phyloP scores from a whole-genome alignment of 2,329 filamentous ascomycete species.

The Epichloe festucae region DNA sequence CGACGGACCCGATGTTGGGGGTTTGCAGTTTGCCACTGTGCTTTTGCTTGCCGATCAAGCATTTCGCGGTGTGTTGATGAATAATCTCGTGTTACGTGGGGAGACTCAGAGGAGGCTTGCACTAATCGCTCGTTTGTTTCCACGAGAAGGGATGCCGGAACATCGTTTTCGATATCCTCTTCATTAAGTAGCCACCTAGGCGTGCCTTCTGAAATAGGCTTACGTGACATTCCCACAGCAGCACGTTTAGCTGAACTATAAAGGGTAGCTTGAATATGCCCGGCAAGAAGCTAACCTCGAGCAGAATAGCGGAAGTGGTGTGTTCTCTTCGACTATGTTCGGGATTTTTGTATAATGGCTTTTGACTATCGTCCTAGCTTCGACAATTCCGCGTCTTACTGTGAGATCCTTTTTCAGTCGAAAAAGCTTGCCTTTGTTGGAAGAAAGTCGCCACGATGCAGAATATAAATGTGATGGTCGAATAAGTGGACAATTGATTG shows the following conservation, averaged over 20 bases:
- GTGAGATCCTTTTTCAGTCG: not conserved
- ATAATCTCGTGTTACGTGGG: not conserved
- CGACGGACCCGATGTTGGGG: constrained; percentile 37
- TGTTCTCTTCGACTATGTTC: constrained; percentile 30
- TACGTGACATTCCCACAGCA: constrained; percentile 3
- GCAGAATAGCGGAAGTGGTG: constrained; percentile 39
- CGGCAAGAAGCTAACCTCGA: constrained; percentile 29
- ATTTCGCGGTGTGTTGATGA: not conserved
- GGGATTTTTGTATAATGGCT: not conserved
- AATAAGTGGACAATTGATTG: not conserved
- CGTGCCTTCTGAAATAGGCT: not conserved
- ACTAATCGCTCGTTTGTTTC: constrained; percentile 30
- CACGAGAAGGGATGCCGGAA: constrained; percentile 49
- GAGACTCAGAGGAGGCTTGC: not conserved
- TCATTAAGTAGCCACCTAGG: constrained; percentile 23
- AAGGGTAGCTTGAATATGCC: constrained; percentile 33
- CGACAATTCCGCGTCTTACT: not conserved
- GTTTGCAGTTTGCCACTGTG: constrained; percentile 43
- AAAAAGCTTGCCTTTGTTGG: not conserved
- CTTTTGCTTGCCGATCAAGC: constrained; percentile 19
- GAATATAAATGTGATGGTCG: not conserved
- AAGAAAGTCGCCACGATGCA: not conserved
- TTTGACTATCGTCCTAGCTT: not conserved
- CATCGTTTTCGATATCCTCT: constrained; percentile 45
- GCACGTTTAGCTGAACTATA: constrained; percentile 20